Percentiles rank a stretch among this genome's conserved stretches.
phyloP scores from a whole-genome alignment of 768 basidiomycete species.

The Hypsizygus marmoreus region DNA sequence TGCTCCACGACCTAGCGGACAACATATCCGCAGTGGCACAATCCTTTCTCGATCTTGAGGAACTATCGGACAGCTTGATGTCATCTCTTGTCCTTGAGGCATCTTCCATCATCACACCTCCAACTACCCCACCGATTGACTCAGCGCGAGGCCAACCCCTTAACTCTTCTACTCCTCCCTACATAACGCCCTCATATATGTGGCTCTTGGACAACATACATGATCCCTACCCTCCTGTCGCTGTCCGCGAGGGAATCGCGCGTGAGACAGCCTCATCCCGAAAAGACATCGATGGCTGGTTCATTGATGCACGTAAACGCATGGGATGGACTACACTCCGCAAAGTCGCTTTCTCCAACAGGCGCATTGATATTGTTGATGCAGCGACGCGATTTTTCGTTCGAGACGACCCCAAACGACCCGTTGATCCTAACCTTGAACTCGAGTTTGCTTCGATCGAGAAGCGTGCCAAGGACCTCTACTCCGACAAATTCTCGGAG shows the following conservation, averaged over 20 bases:
- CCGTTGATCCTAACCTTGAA: conserved; percentile 22
- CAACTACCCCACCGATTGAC: background rate
- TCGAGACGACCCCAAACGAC: conserved; percentile 16
- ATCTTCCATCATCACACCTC: background rate
- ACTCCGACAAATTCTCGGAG: conserved; percentile 21
- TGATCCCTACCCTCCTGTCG: conserved; percentile 50
- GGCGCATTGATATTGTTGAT: conserved; percentile 36
- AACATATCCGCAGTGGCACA: background rate
- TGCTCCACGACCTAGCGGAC: conserved; percentile 15
- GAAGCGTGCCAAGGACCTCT: conserved; percentile 20
- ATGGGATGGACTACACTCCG: conserved; percentile 55
- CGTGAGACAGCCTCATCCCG: conserved; percentile 17
- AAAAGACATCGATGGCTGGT: conserved; percentile 49
- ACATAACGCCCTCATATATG: conserved; percentile 29
- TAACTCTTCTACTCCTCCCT: conserved; percentile 13
- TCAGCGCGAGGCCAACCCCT: too few relatives aligned
- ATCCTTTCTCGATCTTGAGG: conserved; percentile 12
- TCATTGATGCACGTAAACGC: conserved; percentile 47
- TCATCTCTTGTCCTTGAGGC: conserved; percentile 7
- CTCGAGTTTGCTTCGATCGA: conserved; percentile 24
- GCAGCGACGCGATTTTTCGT: conserved; percentile 39
- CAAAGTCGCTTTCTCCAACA: conserved; percentile 31
- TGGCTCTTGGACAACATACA: conserved; percentile 51
- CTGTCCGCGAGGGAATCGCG: conserved; percentile 31
- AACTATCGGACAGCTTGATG: conserved; percentile 6